Evolutionary conservation across 176 grass and related monocot genomes (phyloP).

Genomic region (Lolium rigidum): DNA sequence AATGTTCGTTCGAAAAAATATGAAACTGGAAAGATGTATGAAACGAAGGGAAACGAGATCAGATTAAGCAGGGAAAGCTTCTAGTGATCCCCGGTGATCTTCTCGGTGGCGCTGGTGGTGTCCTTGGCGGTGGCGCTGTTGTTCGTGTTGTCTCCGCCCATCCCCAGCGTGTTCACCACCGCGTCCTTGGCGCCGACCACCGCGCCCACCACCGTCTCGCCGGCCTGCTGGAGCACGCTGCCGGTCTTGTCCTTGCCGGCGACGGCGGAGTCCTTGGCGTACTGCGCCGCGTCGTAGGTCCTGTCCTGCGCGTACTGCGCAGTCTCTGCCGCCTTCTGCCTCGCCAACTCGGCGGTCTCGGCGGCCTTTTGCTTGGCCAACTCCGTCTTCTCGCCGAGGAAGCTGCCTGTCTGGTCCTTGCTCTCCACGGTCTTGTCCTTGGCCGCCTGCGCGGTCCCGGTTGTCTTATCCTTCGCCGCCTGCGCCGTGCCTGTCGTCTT

Average conservation of each 20-base stretch:
- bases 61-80: background rate
- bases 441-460: background rate
- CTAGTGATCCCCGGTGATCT: constrained; percentile 22
- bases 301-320: constrained; percentile 23
- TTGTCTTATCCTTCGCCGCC: constrained; percentile 3
- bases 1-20: constrained; percentile 2
- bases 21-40: background rate
- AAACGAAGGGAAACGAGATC: background rate
- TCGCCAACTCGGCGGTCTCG: constrained; percentile 31
- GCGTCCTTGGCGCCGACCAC: constrained; percentile 71
- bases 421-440: constrained; percentile 35
- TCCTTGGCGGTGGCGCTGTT: background rate
- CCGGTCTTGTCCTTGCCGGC: constrained; percentile 64
- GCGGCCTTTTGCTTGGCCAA: constrained; percentile 53
- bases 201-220: constrained; percentile 60
- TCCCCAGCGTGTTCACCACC: constrained; percentile 64
- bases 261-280: constrained; percentile 49
- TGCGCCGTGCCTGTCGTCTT: background rate
- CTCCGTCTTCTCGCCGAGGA: constrained; percentile 41
- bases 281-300: constrained; percentile 33
- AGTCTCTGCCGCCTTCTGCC: constrained; percentile 1
- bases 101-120: constrained; percentile 25
- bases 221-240: constrained; percentile 60
- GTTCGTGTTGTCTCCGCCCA: constrained; percentile 40
- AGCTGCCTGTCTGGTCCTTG: constrained; percentile 45